phyloP scores from a whole-genome alignment of 805 yeast species.

The Ogataea salicorniae region DNA sequence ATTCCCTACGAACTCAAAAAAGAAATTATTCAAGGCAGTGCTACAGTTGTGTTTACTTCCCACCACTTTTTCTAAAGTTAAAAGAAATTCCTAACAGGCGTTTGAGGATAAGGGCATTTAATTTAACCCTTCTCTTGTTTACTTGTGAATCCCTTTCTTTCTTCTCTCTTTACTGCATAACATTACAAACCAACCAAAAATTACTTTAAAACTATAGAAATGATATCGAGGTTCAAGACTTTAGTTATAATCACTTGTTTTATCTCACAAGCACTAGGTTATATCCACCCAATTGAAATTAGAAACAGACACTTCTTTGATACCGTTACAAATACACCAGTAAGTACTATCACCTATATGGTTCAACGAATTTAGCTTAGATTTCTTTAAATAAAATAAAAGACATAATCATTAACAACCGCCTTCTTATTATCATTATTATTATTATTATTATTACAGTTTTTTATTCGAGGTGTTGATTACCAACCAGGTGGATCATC shows the following conservation, averaged over 20 bases:
- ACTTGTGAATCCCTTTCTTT: not conserved
- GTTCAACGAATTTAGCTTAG: no score
- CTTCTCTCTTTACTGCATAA: not conserved
- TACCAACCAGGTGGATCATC: conserved; percentile 97
- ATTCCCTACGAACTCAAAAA: not conserved
- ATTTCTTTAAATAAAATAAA: no score
- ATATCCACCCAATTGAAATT: conserved; percentile 57
- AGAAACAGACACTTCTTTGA: conserved; percentile 72
- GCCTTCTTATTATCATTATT: not conserved
- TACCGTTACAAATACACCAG: conserved; percentile 67
- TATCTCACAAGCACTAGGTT: conserved; percentile 7
- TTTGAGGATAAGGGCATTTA: not conserved
- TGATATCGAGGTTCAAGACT: conserved; percentile 2
- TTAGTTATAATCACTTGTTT: conserved; percentile 3
- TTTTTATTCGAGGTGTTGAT: conserved; percentile 82
- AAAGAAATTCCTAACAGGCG: not conserved
- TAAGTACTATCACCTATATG: conserved; percentile 28
- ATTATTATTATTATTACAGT: conserved; percentile 31
- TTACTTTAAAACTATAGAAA: not conserved
- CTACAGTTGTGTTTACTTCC: not conserved
- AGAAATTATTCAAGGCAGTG: not conserved
- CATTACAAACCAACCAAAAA: not conserved
- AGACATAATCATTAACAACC: not conserved
- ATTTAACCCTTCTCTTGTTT: not conserved
- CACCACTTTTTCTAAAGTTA: no score